These are phyloP conservation scores for Quercus tomentella DNA, from an alignment of 331 rosid species.

Conservation along the genomic window DNA sequence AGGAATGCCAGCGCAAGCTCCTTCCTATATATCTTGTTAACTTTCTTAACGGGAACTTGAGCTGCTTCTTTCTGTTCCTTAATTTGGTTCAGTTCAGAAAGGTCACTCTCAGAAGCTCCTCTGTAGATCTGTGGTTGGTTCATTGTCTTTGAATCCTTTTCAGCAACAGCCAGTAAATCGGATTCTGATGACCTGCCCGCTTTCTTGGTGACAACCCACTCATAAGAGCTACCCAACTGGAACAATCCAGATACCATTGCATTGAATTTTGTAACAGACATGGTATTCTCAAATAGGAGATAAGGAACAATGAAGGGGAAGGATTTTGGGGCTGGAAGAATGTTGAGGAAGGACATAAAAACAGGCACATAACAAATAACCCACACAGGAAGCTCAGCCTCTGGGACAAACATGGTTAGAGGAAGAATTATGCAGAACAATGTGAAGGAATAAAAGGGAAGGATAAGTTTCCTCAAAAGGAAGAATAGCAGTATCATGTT, in stretches of 20 bases:
- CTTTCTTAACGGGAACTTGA: slow-evolving; percentile 46
- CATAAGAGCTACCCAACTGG: slow-evolving; percentile 93
- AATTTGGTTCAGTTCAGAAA: slow-evolving; percentile 43
- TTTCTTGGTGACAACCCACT: slow-evolving; percentile 93
- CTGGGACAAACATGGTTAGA: slow-evolving; percentile 90
- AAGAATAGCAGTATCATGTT: slow-evolving; percentile 84
- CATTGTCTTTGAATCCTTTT: slow-evolving; percentile 52
- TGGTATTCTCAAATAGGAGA: slow-evolving; percentile 88
- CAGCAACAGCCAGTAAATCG: slow-evolving; percentile 71
- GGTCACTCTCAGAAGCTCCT: slow-evolving; percentile 75
- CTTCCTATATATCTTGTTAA: slow-evolving; percentile 72
- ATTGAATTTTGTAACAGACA: slow-evolving; percentile 96
- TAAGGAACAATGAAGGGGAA: slow-evolving; percentile 89
- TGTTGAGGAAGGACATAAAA: slow-evolving; percentile 83
- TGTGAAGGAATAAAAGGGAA: slow-evolving; percentile 95
- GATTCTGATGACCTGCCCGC: slow-evolving; percentile 86
- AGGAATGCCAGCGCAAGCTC: slow-evolving; percentile 88
- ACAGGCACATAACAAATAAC: slow-evolving; percentile 91
- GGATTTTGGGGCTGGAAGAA: slow-evolving; percentile 89
- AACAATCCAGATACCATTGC: slow-evolving; percentile 95
- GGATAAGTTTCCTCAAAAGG: slow-evolving; percentile 83
- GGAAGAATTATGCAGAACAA: slow-evolving; percentile 96
- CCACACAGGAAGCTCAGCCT: slow-evolving; percentile 94
- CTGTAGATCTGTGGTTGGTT: slow-evolving; percentile 53
- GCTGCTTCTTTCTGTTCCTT: slow-evolving; percentile 50